Base-by-base conservation (phyloP, 1,139 yeast genomes). In the Lodderomyces theae region DNA sequence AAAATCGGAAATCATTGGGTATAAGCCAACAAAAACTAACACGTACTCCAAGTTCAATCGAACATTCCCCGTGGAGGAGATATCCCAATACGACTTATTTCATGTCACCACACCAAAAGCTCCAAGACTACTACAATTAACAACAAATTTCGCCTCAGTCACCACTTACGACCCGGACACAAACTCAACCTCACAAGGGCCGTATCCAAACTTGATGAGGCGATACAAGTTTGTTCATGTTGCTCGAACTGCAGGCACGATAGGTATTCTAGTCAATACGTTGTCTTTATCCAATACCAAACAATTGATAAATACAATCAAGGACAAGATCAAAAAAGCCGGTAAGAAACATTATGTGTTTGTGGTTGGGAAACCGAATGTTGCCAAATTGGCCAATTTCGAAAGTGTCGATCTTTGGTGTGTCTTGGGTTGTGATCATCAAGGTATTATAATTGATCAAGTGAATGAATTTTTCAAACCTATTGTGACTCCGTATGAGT, bases 351-450 rank as follows among this genome's bases (percentile, higher is more conserved):
- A 86, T 51, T 92, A 92, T 57, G 75, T 88, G 53, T 89, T 92
- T 65, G 97, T 90, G 5, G 97, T 92, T 6, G 99, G 99, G 12
- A 94, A 94, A 58, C 97, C 97, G n/a, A 92, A 92, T 56, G 97
- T 92, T 4, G 96, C 98, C 31, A 92, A 92, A 55, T 69, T 92
- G 41, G 98, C 98, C 10, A 92, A 92, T 60, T 92, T 94, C 57
- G 97, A 90, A 49, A 82, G 81, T 16, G 78, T 92, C 13, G 98
- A 92, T 52, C 74, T 86, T 21, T 92, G 98, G 97, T 90, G 95
- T 55, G 79, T 92, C 13, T 64, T 92, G 17, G 98, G 98, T 0
- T 94, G 99, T 61, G 90, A 95, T 12, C 89, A 89, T 52, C 92
- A 95, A 43, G 97, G 98, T 4, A 83, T 92, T 15, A 82, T 92